These are phyloP conservation scores for Fusarium goolgardi DNA, from an alignment of 2,329 filamentous ascomycete species.

Conservation along the genomic window DNA sequence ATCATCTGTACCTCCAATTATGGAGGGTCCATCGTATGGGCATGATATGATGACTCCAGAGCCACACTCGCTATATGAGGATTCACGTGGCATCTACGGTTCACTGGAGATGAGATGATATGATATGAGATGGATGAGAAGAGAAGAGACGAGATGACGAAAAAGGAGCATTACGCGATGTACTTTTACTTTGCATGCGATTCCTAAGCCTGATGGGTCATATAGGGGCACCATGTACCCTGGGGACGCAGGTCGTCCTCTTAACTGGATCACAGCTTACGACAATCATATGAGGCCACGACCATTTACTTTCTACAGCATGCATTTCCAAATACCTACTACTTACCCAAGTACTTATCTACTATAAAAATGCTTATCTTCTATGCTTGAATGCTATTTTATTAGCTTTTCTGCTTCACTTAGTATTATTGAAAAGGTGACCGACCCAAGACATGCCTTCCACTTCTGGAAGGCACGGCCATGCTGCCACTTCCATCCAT, in stretches of 20 bases:
- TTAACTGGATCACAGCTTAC: slow-evolving; percentile 34
- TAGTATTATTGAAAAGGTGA: background rate
- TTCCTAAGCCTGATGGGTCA: slow-evolving; percentile 16
- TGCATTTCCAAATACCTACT: slow-evolving; percentile 4
- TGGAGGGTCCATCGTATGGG: slow-evolving; percentile 25
- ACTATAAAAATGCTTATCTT: background rate
- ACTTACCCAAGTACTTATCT: background rate
- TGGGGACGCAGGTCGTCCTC: slow-evolving; percentile 31
- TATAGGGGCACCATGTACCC: slow-evolving; percentile 12
- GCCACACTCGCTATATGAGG: slow-evolving; percentile 30
- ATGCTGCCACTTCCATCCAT: slow-evolving; percentile 1
- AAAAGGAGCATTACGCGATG: slow-evolving; percentile 5
- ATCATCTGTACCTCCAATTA: slow-evolving; percentile 25
- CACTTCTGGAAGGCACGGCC: background rate
- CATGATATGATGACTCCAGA: slow-evolving; percentile 26
- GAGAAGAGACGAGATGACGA: slow-evolving; percentile 11
- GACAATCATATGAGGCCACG: slow-evolving; percentile 36
- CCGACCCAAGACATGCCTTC: background rate
- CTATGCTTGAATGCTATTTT: background rate
- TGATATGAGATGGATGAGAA: slow-evolving; percentile 3
- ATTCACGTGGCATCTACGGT: slow-evolving; percentile 31
- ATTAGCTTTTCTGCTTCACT: background rate
- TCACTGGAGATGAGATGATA: slow-evolving; percentile 16
- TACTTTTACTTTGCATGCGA: slow-evolving; percentile 21
- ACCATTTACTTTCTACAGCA: slow-evolving; percentile 11